Evolutionary conservation across 2,329 filamentous ascomycete genomes (phyloP).

Genomic region (Colletotrichum orbiculare): DNA sequence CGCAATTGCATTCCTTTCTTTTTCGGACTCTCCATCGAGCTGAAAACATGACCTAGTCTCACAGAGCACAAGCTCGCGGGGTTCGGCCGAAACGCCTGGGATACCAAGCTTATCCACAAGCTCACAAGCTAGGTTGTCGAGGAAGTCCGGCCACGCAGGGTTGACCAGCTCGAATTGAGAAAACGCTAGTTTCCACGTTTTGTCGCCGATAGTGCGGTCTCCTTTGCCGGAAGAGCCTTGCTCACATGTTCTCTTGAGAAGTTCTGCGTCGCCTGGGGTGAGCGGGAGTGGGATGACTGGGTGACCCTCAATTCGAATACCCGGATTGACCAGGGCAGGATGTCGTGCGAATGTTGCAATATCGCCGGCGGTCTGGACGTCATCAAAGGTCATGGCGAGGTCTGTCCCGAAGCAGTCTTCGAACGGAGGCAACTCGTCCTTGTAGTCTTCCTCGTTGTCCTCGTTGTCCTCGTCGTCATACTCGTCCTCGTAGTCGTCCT

Average conservation of each 20-base stretch:
- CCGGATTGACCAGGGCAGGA: slow-evolving; percentile 40
- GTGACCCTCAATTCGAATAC: slow-evolving; percentile 39
- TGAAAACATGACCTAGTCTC: slow-evolving; percentile 59
- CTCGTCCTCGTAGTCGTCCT: too few relatives aligned
- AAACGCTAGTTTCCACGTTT: slow-evolving; percentile 52
- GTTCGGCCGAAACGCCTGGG: slow-evolving; percentile 42
- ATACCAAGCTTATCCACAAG: slow-evolving; percentile 45
- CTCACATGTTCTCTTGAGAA: slow-evolving; percentile 39
- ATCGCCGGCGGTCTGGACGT: slow-evolving; percentile 35
- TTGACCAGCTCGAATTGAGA: slow-evolving; percentile 50
- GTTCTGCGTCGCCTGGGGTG: slow-evolving; percentile 40
- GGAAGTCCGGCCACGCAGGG: slow-evolving; percentile 47
- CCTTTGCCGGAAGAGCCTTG: slow-evolving; percentile 51
- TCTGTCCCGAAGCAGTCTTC: too few relatives aligned
- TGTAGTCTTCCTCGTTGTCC: too few relatives aligned
- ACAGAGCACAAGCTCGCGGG: slow-evolving; percentile 58
- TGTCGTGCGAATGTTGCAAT: slow-evolving; percentile 36
- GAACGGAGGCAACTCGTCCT: too few relatives aligned
- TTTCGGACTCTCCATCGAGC: slow-evolving; percentile 57
- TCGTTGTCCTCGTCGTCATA: too few relatives aligned
- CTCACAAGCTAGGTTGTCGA: slow-evolving; percentile 30
- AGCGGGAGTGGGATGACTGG: slow-evolving; percentile 43
- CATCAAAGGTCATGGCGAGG: not conserved
- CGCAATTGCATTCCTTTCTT: slow-evolving; percentile 57
- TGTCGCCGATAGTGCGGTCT: slow-evolving; percentile 51